Conservation (phyloP, 2,329 filamentous ascomycete species). For the Aspergillus quadrilineatus region DNA sequence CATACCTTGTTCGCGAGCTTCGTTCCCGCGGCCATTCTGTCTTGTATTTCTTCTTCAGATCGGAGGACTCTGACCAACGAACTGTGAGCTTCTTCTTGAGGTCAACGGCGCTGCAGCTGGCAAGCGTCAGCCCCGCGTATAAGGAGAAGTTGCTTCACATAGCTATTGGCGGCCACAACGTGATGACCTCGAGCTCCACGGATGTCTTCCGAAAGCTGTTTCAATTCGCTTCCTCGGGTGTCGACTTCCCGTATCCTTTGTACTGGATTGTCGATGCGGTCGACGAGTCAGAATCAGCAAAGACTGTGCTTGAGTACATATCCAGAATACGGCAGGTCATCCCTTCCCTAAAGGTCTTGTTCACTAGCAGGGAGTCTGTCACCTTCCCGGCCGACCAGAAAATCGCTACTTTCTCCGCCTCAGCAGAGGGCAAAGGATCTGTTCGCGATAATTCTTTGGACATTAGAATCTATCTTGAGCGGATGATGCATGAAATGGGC, state of each 20-base stretch:
- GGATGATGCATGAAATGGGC: too few species aligned
- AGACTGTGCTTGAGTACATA: background rate
- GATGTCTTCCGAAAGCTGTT: background rate
- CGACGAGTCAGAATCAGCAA: background rate
- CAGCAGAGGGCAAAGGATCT: too few species aligned
- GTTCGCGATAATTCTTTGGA: too few species aligned
- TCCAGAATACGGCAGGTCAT: background rate
- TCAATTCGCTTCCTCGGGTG: background rate
- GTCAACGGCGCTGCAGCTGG: slow-evolving; percentile 39
- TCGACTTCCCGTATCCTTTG: background rate
- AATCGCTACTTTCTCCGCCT: too few species aligned
- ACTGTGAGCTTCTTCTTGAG: slow-evolving; percentile 26
- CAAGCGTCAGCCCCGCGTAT: background rate
- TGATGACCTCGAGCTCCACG: background rate
- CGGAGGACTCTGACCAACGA: slow-evolving; percentile 29
- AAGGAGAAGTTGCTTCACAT: background rate
- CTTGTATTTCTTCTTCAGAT: slow-evolving; percentile 39
- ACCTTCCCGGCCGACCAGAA: too few species aligned
- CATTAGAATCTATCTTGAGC: too few species aligned
- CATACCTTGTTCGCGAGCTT: slow-evolving; percentile 28
- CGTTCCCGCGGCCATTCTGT: slow-evolving; percentile 15
- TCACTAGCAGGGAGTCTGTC: too few species aligned
- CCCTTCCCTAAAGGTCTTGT: background rate
- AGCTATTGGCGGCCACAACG: too few species aligned
- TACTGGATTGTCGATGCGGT: background rate